Evolutionary conservation across 2,329 filamentous ascomycete genomes (phyloP).

Genomic region (Calonectria hongkongensis): DNA sequence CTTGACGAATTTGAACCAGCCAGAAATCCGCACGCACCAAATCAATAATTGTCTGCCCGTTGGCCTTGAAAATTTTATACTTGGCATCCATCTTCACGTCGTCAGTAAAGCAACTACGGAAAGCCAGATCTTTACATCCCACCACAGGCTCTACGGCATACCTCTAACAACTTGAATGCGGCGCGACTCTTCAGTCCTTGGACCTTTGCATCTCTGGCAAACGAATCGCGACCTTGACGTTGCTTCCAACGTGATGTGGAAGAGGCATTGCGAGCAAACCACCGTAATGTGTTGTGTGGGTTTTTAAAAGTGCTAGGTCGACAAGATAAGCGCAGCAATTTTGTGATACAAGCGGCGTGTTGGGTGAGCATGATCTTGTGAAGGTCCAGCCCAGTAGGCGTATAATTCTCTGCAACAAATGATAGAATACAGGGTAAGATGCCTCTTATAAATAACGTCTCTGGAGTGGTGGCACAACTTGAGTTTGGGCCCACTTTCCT

Average conservation of each 20-base stretch:
- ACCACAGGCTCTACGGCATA: constrained; percentile 57
- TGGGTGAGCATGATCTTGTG: constrained; percentile 10
- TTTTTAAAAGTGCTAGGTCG: not conserved
- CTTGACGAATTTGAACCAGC: constrained; percentile 1
- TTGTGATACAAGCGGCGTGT: constrained; percentile 18
- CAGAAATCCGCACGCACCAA: constrained; percentile 73
- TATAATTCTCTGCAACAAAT: too few species aligned
- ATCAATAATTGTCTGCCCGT: constrained; percentile 91
- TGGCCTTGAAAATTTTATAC: constrained; percentile 83
- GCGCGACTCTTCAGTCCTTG: constrained; percentile 91
- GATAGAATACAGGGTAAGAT: not conserved
- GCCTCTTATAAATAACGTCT: not conserved
- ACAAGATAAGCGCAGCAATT: not conserved
- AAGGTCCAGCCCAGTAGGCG: not conserved
- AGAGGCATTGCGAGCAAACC: constrained; percentile 50
- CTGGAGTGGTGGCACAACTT: not conserved
- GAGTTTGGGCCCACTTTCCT: constrained; percentile 4
- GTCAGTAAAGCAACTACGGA: constrained; percentile 27
- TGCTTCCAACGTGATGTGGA: constrained; percentile 89
- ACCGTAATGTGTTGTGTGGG: not conserved
- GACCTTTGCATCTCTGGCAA: constrained; percentile 84
- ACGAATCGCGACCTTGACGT: constrained; percentile 84
- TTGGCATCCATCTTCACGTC: constrained; percentile 83
- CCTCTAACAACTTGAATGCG: constrained; percentile 94
- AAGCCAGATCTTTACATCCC: not conserved